These are phyloP conservation scores for Colletotrichum sp. DNA, from an alignment of 2,329 filamentous ascomycete species.

Conservation along the genomic window DNA sequence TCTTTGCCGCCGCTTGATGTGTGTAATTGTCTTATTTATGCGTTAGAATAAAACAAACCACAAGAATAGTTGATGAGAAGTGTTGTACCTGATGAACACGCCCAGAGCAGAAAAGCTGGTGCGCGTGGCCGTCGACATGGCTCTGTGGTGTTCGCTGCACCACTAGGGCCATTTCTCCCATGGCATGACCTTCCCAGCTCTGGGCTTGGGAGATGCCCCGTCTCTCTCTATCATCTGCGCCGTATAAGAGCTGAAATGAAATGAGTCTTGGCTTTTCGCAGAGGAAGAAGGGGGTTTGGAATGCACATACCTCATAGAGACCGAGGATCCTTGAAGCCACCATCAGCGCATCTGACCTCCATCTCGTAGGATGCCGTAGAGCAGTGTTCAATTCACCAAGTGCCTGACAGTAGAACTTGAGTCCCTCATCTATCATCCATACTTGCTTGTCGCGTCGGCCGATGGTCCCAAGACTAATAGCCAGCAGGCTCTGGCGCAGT, in stretches of 20 bases:
- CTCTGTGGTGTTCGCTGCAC: background rate
- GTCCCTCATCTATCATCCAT: slow-evolving; percentile 22
- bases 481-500: slow-evolving; percentile 21
- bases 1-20: slow-evolving; percentile 24
- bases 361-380: background rate
- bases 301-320: slow-evolving; percentile 25
- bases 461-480: slow-evolving; percentile 25
- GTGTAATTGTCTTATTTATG: background rate
- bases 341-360: slow-evolving; percentile 17
- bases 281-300: background rate
- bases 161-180: slow-evolving; percentile 20
- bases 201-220: slow-evolving; percentile 13
- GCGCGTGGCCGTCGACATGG: slow-evolving; percentile 16
- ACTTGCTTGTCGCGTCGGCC: slow-evolving; percentile 23
- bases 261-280: background rate
- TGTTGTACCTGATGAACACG: slow-evolving; percentile 25
- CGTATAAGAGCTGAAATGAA: slow-evolving; percentile 18
- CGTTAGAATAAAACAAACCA: background rate
- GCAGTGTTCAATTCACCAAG: slow-evolving; percentile 14
- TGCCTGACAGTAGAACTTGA: slow-evolving; percentile 25
- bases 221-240: slow-evolving; percentile 18
- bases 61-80: background rate
- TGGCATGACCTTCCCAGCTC: slow-evolving; percentile 23
- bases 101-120: slow-evolving; percentile 26
- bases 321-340: slow-evolving; percentile 16